A percentile compares a stretch with the other conserved stretches of the same genome.
Evolutionary conservation across 352 stramenopile genomes (phyloP).

Genomic region (Stramenopiles sp.): DNA sequence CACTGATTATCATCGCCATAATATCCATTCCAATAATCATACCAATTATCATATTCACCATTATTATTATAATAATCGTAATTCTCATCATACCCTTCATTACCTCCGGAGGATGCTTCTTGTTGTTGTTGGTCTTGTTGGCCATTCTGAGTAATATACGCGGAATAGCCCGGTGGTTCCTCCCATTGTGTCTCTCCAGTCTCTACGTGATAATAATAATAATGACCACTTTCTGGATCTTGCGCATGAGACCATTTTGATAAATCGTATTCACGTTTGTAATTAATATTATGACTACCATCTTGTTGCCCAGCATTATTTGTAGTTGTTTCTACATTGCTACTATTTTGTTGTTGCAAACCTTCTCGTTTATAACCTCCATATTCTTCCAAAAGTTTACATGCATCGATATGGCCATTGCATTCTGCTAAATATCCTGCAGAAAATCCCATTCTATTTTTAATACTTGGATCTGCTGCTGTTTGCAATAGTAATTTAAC

Average conservation of each 20-base stretch:
- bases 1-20: background rate
- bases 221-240: background rate
- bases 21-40: background rate
- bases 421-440: background rate
- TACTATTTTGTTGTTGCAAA: background rate
- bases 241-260: background rate
- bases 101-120: background rate
- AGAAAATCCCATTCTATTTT: conserved; percentile 9
- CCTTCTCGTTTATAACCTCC: background rate
- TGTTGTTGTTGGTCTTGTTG: background rate
- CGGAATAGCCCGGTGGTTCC: background rate
- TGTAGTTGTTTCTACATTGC: background rate
- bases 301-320: background rate
- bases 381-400: background rate
- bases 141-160: background rate
- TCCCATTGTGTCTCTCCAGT: background rate
- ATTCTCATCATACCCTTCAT: background rate
- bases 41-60: background rate
- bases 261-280: background rate
- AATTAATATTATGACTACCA: no score
- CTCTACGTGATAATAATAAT: background rate
- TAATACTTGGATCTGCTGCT: background rate
- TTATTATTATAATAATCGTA: background rate
- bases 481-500: conserved; percentile 11
- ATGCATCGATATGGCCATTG: background rate